Conservation (phyloP, 345 rosid species). For the Trapa incisa region DNA sequence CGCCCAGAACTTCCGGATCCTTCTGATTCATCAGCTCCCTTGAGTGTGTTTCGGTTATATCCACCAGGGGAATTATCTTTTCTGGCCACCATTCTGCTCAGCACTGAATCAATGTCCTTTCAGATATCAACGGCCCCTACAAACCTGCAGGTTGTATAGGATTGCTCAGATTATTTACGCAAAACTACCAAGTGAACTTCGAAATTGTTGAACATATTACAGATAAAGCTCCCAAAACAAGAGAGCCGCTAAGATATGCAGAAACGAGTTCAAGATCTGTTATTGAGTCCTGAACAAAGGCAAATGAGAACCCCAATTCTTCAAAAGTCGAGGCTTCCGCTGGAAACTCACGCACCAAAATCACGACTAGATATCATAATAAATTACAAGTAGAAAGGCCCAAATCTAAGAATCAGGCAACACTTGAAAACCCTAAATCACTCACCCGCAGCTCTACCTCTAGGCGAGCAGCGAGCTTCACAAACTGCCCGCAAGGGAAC, state of each 20-base stretch:
- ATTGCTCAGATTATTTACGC: neutral
- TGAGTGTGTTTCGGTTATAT: slow-evolving; percentile 33
- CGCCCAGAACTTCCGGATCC: slow-evolving; percentile 75
- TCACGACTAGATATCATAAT: neutral
- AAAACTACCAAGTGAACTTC: neutral
- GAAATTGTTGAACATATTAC: neutral
- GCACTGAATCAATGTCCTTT: slow-evolving; percentile 2
- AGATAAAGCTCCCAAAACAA: neutral
- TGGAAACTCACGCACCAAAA: neutral
- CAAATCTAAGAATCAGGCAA: neutral
- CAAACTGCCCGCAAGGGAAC: neutral
- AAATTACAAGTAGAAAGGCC: neutral
- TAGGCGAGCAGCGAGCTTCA: neutral
- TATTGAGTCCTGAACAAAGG: neutral
- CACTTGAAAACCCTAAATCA: slow-evolving; percentile 3
- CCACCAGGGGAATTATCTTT: slow-evolving; percentile 42
- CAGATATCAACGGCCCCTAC: neutral
- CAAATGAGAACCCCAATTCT: neutral
- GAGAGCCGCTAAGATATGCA: neutral
- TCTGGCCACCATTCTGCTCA: slow-evolving; percentile 39
- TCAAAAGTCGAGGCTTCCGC: neutral
- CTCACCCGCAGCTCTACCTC: slow-evolving; percentile 4
- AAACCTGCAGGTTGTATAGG: slow-evolving; percentile 2
- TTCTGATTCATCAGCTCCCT: slow-evolving; percentile 61
- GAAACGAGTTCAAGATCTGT: neutral